Conservation (phyloP, 225 moss, liverwort and hornwort genomes). For the Rhytidiadelphus loreus region DNA sequence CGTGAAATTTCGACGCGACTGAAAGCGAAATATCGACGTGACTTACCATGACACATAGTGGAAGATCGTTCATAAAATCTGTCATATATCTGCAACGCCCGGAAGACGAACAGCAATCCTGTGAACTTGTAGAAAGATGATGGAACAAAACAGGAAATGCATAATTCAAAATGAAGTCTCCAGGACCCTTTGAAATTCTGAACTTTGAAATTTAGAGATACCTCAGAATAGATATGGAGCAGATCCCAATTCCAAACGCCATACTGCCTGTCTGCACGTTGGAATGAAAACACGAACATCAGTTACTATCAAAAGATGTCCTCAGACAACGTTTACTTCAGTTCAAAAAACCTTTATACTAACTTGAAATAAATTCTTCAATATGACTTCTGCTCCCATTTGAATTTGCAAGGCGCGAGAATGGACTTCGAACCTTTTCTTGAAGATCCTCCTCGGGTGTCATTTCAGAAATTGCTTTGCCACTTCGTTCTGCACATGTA, state of each 20-base stretch:
- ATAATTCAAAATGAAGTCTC: neutral
- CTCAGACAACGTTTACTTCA: neutral
- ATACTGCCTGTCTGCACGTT: conserved; percentile 33
- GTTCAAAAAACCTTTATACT: neutral
- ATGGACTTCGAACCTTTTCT: conserved; percentile 50
- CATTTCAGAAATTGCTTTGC: conserved; percentile 47
- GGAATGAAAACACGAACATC: neutral
- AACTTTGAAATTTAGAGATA: neutral
- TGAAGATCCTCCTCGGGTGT: conserved; percentile 62
- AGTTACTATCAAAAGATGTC: neutral
- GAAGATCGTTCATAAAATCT: conserved; percentile 55
- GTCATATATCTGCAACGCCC: conserved; percentile 58
- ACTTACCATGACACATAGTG: conserved; percentile 34
- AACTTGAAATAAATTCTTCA: neutral
- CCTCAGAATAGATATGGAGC: conserved; percentile 73
- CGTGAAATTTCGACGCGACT: no score
- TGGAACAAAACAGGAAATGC: neutral
- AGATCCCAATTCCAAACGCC: conserved; percentile 67
- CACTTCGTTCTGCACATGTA: conserved; percentile 47
- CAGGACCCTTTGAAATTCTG: neutral
- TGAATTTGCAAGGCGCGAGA: neutral
- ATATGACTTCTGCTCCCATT: neutral
- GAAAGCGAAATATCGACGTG: neutral
- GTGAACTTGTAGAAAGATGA: neutral
- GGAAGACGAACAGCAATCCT: neutral